phyloP scores from a whole-genome alignment of 1,284 basidiomycete species.

The Ustilago nuda region DNA sequence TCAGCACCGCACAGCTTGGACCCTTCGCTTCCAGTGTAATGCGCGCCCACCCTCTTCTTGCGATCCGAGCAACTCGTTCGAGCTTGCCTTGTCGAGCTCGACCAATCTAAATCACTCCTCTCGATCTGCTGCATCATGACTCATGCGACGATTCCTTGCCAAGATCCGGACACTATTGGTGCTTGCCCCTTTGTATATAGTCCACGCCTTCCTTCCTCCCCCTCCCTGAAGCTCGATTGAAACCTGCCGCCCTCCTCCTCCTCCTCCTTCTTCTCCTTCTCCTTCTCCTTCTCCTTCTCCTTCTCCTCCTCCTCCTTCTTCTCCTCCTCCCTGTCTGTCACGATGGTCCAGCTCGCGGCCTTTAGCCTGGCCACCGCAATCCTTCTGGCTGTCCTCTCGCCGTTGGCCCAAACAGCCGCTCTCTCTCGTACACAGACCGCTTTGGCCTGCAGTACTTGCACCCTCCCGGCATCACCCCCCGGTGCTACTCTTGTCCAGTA shows the following conservation, averaged over 20 bases:
- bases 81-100: no score
- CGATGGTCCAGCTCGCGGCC: slow-evolving; percentile 19
- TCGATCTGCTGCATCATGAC: neutral
- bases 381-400: slow-evolving; percentile 14
- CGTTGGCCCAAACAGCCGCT: slow-evolving; percentile 3
- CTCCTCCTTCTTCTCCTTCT: neutral
- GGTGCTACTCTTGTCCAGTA: slow-evolving; percentile 36
- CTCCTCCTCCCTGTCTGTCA: neutral
- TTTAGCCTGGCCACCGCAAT: slow-evolving; percentile 17
- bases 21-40: no score
- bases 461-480: slow-evolving; percentile 15
- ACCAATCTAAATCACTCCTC: neutral
- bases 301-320: neutral
- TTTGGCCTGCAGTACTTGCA: neutral
- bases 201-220: neutral
- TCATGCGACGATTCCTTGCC: neutral
- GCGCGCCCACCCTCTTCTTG: no score
- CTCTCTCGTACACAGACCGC: neutral
- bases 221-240: neutral
- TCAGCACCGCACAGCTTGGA: no score
- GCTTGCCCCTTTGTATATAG: neutral
- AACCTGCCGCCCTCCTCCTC: neutral
- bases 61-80: no score
- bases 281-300: neutral
- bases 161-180: neutral